Evolutionary conservation across 140 eudicot species (phyloP).

Genomic region (Artemisia princeps): DNA sequence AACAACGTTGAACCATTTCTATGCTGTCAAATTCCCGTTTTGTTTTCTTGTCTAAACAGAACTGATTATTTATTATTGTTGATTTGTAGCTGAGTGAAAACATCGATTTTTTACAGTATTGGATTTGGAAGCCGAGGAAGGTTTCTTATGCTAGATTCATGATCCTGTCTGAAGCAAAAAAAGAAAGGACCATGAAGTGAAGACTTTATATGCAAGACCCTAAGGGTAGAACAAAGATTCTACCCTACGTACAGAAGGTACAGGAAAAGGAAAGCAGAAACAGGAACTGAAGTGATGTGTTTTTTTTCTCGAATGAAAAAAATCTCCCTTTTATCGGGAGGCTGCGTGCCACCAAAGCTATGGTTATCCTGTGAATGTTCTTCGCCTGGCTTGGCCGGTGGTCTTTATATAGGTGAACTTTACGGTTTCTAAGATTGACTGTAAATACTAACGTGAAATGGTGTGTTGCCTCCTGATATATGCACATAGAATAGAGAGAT

Average conservation of each 20-base stretch:
- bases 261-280: conserved; percentile 23
- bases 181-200: conserved; percentile 28
- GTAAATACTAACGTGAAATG: conserved; percentile 23
- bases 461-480: conserved; percentile 29
- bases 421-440: conserved; percentile 25
- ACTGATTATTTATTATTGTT: background rate
- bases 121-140: conserved; percentile 26
- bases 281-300: conserved; percentile 32
- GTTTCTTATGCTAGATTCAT: conserved; percentile 37
- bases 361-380: conserved; percentile 21
- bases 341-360: conserved; percentile 25
- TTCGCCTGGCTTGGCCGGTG: conserved; percentile 34
- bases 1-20: background rate
- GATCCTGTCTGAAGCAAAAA: conserved; percentile 26
- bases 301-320: conserved; percentile 25
- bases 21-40: background rate
- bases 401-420: conserved; percentile 29
- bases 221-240: conserved; percentile 26
- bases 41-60: conserved; percentile 9
- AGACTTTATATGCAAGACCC: conserved; percentile 34
- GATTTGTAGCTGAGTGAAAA: conserved; percentile 30
- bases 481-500: conserved; percentile 29
- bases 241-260: conserved; percentile 23
- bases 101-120: conserved; percentile 25
- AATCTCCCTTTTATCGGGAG: conserved; percentile 30